A percentile compares a stretch with the other conserved stretches of the same genome.
These are phyloP conservation scores for Gaeumannomyces sp. DNA, from an alignment of 2,329 filamentous ascomycete genomes.

Conservation along the genomic window DNA sequence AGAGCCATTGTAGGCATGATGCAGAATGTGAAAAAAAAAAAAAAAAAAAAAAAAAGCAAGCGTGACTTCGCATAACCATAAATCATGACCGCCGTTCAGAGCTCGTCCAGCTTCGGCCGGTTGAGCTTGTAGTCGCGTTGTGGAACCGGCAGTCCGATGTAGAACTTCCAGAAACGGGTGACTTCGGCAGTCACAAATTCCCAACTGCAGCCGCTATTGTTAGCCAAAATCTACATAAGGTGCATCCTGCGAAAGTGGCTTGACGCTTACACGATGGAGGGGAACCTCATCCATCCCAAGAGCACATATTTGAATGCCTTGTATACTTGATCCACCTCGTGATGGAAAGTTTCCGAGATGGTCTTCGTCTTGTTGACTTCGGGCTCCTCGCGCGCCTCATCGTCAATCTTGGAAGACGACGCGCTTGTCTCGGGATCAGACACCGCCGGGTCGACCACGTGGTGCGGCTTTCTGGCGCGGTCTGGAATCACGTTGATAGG, in stretches of 20 bases:
- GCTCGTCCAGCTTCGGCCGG: conserved; percentile 41
- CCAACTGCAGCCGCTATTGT: conserved; percentile 1
- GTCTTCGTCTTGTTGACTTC: conserved; percentile 31
- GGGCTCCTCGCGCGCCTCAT: conserved; percentile 30
- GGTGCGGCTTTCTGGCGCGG: conserved; percentile 37
- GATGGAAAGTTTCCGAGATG: conserved; percentile 50
- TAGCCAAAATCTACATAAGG: conserved; percentile 6
- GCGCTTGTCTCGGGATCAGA: background rate
- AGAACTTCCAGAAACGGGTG: conserved; percentile 41
- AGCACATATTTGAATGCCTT: conserved; percentile 61
- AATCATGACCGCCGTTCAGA: conserved; percentile 26
- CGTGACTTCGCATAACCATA: background rate
- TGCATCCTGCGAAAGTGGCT: background rate
- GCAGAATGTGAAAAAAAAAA: conserved; percentile 9
- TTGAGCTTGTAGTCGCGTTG: conserved; percentile 42
- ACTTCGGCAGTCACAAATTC: conserved; percentile 28
- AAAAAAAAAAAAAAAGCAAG: conserved; percentile 5
- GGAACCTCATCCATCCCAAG: conserved; percentile 62
- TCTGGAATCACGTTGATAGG: conserved; percentile 26
- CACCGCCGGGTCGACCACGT: conserved; percentile 26
- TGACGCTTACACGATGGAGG: conserved; percentile 60
- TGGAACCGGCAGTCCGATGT: conserved; percentile 45
- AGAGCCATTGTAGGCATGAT: conserved; percentile 1
- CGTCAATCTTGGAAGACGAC: conserved; percentile 26
- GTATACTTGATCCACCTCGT: conserved; percentile 59